Base-by-base conservation (phyloP, 163 green algal genomes). In the Chlamydomonas reinhardtii region DNA sequence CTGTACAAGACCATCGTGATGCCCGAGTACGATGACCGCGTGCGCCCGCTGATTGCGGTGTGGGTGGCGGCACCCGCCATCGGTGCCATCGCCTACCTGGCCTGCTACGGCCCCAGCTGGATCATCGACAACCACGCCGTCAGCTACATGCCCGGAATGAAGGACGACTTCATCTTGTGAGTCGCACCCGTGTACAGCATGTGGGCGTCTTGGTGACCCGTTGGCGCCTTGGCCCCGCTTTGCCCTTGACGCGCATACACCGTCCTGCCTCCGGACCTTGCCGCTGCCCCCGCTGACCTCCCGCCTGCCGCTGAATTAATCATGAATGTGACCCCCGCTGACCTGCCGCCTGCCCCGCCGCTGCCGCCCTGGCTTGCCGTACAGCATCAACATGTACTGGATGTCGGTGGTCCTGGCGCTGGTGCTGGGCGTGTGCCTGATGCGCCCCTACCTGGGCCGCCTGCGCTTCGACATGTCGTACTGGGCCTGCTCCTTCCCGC, bases 61-160 rank as follows among this genome's bases (percentile, higher is more conserved):
- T 94, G 91, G 91, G 76, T 94, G 25, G 91, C 91, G 0, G 84
- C 91, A 6, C 91, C 91, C 22, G 66, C 91, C 14, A 88, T 94
- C 35, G 84, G 76, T 20, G 71, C 71, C 39, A 83, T 93, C n/a
- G 89, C 91, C 39, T 94, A 91, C 82, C 39, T 89, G 24, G 31
- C 39, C 14, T 78, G 56, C 84, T 89, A 79, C 71, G 34, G 25
- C 12, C 59, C 61, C 12, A 17, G 48, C 48, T 56, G 48, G 48
- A 17, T 56, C 48, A 56, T 56, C 48, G 48, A 56, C 6, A 56
- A 56, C 48, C 6, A 56, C 48, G 48, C 48, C 48, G 48, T 56
- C 6, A 19, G 6, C 6, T 56, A 56, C 48, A 17, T 17, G 48
- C 48, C 48, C 35, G 35, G 54, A 52, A 76, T 34, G 75, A 85